These are phyloP conservation scores for Aspergillus luchuensis DNA, from an alignment of 2,329 filamentous ascomycete genomes.

Conservation along the genomic window DNA sequence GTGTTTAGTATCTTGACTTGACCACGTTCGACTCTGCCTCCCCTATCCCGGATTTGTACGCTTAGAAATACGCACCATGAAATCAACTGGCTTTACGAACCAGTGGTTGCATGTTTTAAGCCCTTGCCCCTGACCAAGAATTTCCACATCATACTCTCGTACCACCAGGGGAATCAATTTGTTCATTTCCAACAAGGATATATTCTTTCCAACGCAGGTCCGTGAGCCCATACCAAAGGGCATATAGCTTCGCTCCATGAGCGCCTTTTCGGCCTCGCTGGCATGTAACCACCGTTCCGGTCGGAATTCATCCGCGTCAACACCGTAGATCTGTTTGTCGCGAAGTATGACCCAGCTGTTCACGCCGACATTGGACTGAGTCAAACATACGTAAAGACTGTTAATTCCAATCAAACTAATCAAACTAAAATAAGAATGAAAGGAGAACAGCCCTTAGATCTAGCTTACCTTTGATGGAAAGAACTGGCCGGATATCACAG, in stretches of 20 bases:
- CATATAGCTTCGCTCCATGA: not conserved
- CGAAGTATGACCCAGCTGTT: constrained; percentile 50
- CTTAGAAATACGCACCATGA: constrained; percentile 18
- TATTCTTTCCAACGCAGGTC: constrained; percentile 39
- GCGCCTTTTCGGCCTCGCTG: constrained; percentile 28
- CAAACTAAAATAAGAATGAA: too few relatives aligned
- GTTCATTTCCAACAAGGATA: constrained; percentile 42
- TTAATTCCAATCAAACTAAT: constrained; percentile 29
- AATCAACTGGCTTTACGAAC: constrained; percentile 49
- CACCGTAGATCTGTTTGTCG: constrained; percentile 35
- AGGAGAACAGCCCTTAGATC: too few relatives aligned
- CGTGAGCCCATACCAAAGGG: constrained; percentile 41
- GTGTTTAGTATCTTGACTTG: too few relatives aligned
- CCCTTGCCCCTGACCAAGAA: constrained; percentile 9
- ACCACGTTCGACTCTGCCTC: too few relatives aligned
- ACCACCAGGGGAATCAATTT: constrained; percentile 40
- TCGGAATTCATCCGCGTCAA: constrained; percentile 50
- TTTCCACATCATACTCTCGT: constrained; percentile 31
- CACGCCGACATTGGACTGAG: constrained; percentile 38
- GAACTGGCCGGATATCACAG: constrained; percentile 43
- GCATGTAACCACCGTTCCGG: constrained; percentile 53
- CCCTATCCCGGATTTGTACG: too few relatives aligned
- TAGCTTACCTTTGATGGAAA: constrained; percentile 33
- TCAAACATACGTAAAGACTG: constrained; percentile 19
- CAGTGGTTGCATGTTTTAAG: constrained; percentile 45